phyloP scores from a whole-genome alignment of 176 grass and related monocot species.

The Thalia dealbata region DNA sequence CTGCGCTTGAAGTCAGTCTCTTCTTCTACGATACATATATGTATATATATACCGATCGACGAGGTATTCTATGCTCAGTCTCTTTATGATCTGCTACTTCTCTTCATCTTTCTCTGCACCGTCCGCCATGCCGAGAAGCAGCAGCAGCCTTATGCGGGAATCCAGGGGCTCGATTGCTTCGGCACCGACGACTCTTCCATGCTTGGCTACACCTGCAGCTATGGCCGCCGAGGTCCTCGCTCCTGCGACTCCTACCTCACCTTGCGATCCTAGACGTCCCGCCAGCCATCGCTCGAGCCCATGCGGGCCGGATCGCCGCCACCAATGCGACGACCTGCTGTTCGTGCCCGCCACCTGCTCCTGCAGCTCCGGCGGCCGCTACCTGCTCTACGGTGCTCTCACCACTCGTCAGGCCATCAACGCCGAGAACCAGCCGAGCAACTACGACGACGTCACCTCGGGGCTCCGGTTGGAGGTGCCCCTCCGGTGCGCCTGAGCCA shows the following conservation, averaged over 20 bases:
- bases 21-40: no score
- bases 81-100: no score
- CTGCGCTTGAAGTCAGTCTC: no score
- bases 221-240: neutral
- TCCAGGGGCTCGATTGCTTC: slow-evolving; percentile 27
- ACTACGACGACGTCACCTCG: slow-evolving; percentile 15
- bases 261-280: slow-evolving; percentile 29
- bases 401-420: slow-evolving; percentile 66
- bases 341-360: slow-evolving; percentile 44
- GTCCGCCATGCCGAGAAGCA: neutral
- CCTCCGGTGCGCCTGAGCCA: slow-evolving; percentile 65
- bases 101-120: neutral
- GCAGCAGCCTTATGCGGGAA: slow-evolving; percentile 54
- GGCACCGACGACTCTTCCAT: slow-evolving; percentile 28
- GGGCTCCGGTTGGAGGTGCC: slow-evolving; percentile 34
- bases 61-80: no score
- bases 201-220: slow-evolving; percentile 62
- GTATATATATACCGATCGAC: no score
- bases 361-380: slow-evolving; percentile 33
- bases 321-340: slow-evolving; percentile 22
- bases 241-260: slow-evolving; percentile 39
- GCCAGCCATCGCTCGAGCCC: slow-evolving; percentile 11
- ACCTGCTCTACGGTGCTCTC: no score
- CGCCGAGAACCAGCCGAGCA: slow-evolving; percentile 50
- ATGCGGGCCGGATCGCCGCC: neutral